Conservation (phyloP, 139 green algal species). For the Closterium sp. region DNA sequence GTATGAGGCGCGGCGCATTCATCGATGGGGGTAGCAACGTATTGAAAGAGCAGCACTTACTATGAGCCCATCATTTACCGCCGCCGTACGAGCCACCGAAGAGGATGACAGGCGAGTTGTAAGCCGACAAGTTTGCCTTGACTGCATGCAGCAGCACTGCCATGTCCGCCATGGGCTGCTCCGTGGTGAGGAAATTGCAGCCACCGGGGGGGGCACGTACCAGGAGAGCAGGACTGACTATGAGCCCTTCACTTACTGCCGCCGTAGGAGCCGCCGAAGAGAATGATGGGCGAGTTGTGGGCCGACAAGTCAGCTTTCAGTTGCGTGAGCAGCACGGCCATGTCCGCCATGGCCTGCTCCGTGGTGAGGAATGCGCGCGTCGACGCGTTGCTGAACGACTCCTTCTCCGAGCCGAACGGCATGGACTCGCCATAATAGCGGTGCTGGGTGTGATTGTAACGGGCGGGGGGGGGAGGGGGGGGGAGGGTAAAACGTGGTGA, state of each 20-base stretch:
- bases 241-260: slow-evolving; percentile 64
- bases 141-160: slow-evolving; percentile 59
- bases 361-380: slow-evolving; percentile 61
- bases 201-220: not conserved
- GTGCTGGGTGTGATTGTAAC: slow-evolving; percentile 59
- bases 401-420: slow-evolving; percentile 36
- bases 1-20: too few species aligned
- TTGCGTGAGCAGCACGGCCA: slow-evolving; percentile 61
- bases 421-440: slow-evolving; percentile 77
- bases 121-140: slow-evolving; percentile 34
- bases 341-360: slow-evolving; percentile 85
- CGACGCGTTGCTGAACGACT: slow-evolving; percentile 12
- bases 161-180: slow-evolving; percentile 85
- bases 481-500: too few species aligned
- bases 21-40: too few species aligned
- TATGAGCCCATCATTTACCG: slow-evolving; percentile 56
- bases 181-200: slow-evolving; percentile 57
- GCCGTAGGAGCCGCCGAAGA: slow-evolving; percentile 84
- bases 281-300: slow-evolving; percentile 59
- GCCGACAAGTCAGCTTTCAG: slow-evolving; percentile 35
- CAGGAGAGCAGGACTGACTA: too few species aligned
- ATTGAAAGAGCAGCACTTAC: too few species aligned
- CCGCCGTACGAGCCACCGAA: slow-evolving; percentile 87
- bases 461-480: not conserved
- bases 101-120: slow-evolving; percentile 60